These are phyloP conservation scores for Citrus medica DNA, from an alignment of 345 rosid genomes.

Conservation along the genomic window DNA sequence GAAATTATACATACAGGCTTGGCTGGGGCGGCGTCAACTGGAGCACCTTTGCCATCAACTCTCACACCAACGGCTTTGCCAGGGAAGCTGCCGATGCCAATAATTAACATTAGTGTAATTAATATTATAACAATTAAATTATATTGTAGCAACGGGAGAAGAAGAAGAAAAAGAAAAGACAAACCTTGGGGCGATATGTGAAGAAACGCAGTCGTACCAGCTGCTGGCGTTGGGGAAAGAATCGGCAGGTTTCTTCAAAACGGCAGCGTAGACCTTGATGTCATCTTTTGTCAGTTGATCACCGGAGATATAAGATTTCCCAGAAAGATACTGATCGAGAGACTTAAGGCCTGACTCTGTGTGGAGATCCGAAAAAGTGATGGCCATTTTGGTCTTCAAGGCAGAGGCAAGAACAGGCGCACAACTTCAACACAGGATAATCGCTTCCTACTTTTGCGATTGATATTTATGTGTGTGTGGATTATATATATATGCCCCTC, in stretches of 20 bases:
- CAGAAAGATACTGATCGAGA: constrained; percentile 66
- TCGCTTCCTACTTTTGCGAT: background rate
- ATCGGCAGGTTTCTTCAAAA: constrained; percentile 52
- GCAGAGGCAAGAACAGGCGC: background rate
- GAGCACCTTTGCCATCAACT: constrained; percentile 49
- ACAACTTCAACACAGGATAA: background rate
- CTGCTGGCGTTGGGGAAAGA: constrained; percentile 67
- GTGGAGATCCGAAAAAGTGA: constrained; percentile 82
- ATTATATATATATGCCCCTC: too few relatives aligned
- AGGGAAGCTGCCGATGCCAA: constrained; percentile 53
- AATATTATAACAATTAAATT: background rate
- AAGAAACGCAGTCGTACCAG: constrained; percentile 73
- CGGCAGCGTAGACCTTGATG: constrained; percentile 78
- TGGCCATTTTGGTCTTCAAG: constrained; percentile 43
- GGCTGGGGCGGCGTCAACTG: constrained; percentile 34
- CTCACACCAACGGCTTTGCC: constrained; percentile 82
- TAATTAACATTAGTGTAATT: too few relatives aligned
- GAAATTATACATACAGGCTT: constrained; percentile 17
- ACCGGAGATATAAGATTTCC: constrained; percentile 75
- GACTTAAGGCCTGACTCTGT: constrained; percentile 78
- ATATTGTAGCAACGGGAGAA: too few relatives aligned
- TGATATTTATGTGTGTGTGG: too few relatives aligned
- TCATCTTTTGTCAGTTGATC: constrained; percentile 61
- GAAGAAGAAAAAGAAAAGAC: background rate
- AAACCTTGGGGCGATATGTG: constrained; percentile 65